Conservation (phyloP, 139 green algal genomes). For the Tetraselmis chui region DNA sequence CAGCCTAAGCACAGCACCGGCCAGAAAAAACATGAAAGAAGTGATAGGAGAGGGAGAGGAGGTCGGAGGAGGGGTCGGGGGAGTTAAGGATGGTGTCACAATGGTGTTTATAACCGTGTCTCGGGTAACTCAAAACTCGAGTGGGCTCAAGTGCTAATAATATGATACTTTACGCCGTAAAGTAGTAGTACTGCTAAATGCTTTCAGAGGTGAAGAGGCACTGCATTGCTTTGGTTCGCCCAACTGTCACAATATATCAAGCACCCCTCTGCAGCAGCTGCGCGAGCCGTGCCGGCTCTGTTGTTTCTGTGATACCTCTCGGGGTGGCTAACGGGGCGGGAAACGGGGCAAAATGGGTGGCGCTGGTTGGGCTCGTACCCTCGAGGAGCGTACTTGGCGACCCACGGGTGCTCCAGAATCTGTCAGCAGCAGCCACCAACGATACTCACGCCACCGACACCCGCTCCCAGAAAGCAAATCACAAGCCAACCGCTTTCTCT, state of each 20-base stretch:
- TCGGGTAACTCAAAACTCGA: not conserved
- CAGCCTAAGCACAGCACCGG: too few relatives aligned
- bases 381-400: not conserved
- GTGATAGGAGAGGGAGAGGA: too few relatives aligned
- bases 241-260: not conserved
- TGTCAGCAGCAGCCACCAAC: too few relatives aligned
- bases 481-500: too few relatives aligned
- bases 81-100: too few relatives aligned
- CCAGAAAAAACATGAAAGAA: too few relatives aligned
- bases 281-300: too few relatives aligned
- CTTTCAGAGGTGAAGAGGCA: not conserved
- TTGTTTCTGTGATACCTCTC: not conserved
- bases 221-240: not conserved
- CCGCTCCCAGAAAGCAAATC: too few relatives aligned
- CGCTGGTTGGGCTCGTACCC: not conserved
- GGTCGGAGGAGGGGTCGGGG: too few relatives aligned
- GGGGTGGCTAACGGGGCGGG: not conserved
- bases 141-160: not conserved
- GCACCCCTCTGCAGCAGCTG: not conserved
- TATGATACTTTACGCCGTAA: too few relatives aligned
- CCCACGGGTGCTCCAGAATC: not conserved
- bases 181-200: too few relatives aligned
- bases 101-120: not conserved
- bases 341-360: not conserved
- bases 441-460: too few relatives aligned